Base-by-base conservation (phyloP, 2,329 filamentous ascomycete species). In the Fusarium xyrophilum region DNA sequence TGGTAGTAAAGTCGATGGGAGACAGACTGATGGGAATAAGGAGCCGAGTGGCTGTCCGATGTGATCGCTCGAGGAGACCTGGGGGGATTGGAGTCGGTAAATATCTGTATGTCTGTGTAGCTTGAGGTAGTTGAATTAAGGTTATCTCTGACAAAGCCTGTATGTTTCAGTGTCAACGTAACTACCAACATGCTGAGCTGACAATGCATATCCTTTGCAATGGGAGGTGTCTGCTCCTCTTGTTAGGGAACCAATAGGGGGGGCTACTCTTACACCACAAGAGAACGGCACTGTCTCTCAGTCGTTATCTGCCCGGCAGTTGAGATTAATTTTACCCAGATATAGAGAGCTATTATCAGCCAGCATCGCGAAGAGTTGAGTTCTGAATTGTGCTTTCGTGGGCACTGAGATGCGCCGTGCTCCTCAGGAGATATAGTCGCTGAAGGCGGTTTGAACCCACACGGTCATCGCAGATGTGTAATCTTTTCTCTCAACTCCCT, bases 51-150 rank as follows among this genome's bases (percentile, higher is more conserved):
- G 23, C 14, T 52, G 52, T 39, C 46, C 27, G 10, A 63, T 63
- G 38, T 57, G 42, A 40, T 15, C 25, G 14, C 25, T 28, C 6
- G 2, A 14, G 0, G 17, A 14, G 12, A 46, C 4, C 17, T 5
- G 36, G 7, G 19, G 11, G 30, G 7, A 33, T 43, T 8, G 15
- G 14, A 19, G n/a, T 28, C 17, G 23, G 5, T n/a, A 47, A 14
- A 23, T 17, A 14, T 32, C n/a, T 32, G 21, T 15, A 14, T 54
- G 25, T 32, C 19, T 35, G 13, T 8, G 14, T 13, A 48, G 43
- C 33, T 42, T 21, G 9, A 60, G 6, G 60, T 50, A 46, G 61
- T 65, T n/a, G 6, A 21, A 50, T 65, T 65, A 65, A 65, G 61
- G 54, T 65, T 65, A 25, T 44, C 23, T 60, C 28, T 42, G 54